These are phyloP conservation scores for Adenanthera pavonina DNA, from an alignment of 306 rosid genomes.

Conservation along the genomic window DNA sequence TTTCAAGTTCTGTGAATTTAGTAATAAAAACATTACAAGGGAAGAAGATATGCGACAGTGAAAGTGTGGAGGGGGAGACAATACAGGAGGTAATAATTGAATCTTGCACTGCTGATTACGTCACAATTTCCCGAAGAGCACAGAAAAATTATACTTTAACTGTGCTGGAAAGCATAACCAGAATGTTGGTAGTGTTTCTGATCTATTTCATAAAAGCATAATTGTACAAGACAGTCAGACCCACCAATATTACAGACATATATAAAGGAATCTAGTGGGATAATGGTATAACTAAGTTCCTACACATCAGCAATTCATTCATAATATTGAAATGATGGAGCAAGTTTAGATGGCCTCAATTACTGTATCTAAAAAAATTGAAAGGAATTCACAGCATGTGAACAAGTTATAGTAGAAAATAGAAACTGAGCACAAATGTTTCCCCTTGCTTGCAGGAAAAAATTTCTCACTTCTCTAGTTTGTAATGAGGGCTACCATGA, in stretches of 20 bases:
- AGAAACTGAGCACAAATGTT: not conserved
- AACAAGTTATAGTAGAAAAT: not conserved
- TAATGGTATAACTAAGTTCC: not conserved
- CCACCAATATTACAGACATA: conserved; percentile 23
- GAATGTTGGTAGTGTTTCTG: not conserved
- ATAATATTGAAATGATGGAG: not conserved
- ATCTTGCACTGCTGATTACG: conserved; percentile 3
- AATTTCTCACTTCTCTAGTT: not conserved
- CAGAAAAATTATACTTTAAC: not conserved
- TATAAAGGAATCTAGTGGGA: not conserved
- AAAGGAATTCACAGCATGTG: not conserved
- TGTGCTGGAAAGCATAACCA: conserved; percentile 34
- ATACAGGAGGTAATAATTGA: not conserved
- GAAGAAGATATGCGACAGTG: not conserved
- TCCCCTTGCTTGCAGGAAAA: not conserved
- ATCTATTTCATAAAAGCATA: conserved; percentile 15
- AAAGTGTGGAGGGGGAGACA: not conserved
- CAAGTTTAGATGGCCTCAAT: not conserved
- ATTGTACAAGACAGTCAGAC: conserved; percentile 31
- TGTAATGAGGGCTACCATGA: not conserved
- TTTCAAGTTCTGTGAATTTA: not conserved
- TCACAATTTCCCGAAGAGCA: conserved; percentile 19
- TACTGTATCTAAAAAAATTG: not conserved
- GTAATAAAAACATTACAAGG: not conserved
- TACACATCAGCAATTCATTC: not conserved